Percentiles rank a stretch among this genome's conserved stretches.
Evolutionary conservation across 1,139 yeast genomes (phyloP).

Genomic region (Sugiyamaella sp.): DNA sequence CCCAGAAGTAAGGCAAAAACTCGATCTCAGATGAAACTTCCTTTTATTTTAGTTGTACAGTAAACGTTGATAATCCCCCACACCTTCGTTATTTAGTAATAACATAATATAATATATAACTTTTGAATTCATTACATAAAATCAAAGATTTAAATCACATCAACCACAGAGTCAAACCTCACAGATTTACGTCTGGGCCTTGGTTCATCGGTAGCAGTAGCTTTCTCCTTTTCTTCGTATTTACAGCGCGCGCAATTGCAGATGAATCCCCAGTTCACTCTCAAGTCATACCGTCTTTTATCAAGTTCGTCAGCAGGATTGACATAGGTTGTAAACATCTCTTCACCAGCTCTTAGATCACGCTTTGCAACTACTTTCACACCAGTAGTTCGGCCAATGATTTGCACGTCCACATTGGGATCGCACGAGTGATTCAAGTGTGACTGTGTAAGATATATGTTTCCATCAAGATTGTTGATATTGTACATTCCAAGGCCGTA

Average conservation of each 20-base stretch:
- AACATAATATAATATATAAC: constrained; percentile 4
- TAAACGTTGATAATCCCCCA: too few species aligned
- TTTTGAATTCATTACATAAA: neutral
- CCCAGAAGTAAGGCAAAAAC: constrained; percentile 65
- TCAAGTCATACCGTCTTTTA: constrained; percentile 65
- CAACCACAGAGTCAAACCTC: constrained; percentile 57
- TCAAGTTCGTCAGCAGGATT: constrained; percentile 65
- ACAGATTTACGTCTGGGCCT: constrained; percentile 70
- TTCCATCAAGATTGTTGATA: constrained; percentile 70
- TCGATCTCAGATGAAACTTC: constrained; percentile 27
- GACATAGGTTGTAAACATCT: constrained; percentile 69
- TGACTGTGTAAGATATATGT: constrained; percentile 63
- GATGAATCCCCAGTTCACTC: constrained; percentile 84
- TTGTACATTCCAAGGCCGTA: constrained; percentile 70
- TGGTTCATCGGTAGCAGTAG: constrained; percentile 18
- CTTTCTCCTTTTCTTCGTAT: constrained; percentile 49
- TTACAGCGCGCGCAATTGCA: constrained; percentile 71
- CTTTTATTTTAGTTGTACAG: neutral
- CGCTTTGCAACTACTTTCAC: constrained; percentile 62
- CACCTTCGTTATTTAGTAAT: neutral
- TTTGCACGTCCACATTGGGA: constrained; percentile 65
- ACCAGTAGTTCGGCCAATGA: constrained; percentile 54
- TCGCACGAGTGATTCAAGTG: constrained; percentile 78
- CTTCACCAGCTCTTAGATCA: constrained; percentile 65
- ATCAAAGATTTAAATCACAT: constrained; percentile 9